phyloP scores from a whole-genome alignment of 768 basidiomycete species.

The Pleurotus salmoneostramineus region DNA sequence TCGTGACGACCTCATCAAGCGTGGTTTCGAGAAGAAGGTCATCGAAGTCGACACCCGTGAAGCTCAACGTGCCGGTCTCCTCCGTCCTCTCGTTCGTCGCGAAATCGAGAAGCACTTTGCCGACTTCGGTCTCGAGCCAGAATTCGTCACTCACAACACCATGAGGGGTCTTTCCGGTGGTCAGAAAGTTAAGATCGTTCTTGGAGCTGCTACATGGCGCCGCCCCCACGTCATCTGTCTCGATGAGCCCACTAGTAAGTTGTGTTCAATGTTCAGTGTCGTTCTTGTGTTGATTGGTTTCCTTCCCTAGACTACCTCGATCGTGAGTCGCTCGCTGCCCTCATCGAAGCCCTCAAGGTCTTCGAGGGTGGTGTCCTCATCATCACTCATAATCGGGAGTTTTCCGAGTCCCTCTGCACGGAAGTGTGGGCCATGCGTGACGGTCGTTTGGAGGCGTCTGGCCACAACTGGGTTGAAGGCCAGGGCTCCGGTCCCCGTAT shows the following conservation, averaged over 20 bases:
- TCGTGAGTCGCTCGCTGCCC: conserved; percentile 97
- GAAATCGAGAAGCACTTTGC: conserved; percentile 99
- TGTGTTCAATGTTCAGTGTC: not conserved
- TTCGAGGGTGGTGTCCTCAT: conserved; percentile 98
- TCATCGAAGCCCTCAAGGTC: conserved; percentile 96
- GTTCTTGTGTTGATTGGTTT: conserved; percentile 6
- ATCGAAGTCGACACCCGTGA: conserved; percentile 96
- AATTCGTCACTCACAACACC: conserved; percentile 98
- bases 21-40: conserved; percentile 99
- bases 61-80: conserved; percentile 92
- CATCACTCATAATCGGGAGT: conserved; percentile 98
- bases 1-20: conserved; percentile 95
- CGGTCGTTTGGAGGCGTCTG: conserved; percentile 92
- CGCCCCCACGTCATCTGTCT: conserved; percentile 96
- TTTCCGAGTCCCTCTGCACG: conserved; percentile 96
- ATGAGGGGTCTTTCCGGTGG: conserved; percentile 99
- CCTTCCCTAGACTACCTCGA: conserved; percentile 83
- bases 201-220: conserved; percentile 98
- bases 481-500: conserved; percentile 94
- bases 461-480: conserved; percentile 99
- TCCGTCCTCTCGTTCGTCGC: conserved; percentile 94
- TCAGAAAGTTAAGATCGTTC: conserved; percentile 99
- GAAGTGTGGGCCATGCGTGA: conserved; percentile 99
- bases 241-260: conserved; percentile 91
- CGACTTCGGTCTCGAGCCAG: conserved; percentile 98